Evolutionary conservation across 345 rosid species (phyloP).

Genomic region (Mallotus nudiflorus): DNA sequence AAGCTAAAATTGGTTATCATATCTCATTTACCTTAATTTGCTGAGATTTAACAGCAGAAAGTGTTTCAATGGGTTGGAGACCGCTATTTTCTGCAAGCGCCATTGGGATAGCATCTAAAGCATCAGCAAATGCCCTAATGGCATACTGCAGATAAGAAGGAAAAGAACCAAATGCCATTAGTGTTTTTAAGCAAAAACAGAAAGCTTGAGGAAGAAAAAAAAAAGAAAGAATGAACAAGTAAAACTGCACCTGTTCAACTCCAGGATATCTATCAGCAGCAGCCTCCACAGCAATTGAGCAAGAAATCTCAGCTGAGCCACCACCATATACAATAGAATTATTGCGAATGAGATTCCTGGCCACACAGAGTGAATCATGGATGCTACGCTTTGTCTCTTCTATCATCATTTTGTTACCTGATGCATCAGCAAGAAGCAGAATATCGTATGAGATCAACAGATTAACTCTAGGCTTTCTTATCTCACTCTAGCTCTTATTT

Average conservation of each 20-base stretch:
- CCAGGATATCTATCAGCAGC: slow-evolving; percentile 93
- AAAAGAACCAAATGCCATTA: not conserved
- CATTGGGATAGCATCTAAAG: slow-evolving; percentile 83
- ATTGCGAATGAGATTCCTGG: slow-evolving; percentile 91
- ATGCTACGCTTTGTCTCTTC: slow-evolving; percentile 98
- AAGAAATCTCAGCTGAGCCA: slow-evolving; percentile 91
- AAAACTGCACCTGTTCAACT: slow-evolving; percentile 72
- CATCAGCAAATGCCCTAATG: slow-evolving; percentile 90
- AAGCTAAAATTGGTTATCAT: not conserved
- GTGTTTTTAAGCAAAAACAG: not conserved
- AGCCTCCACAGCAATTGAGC: slow-evolving; percentile 86
- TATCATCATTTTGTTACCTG: slow-evolving; percentile 96
- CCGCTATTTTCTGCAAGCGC: slow-evolving; percentile 99
- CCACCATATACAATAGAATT: slow-evolving; percentile 96
- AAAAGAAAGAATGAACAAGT: not conserved
- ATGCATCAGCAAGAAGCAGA: slow-evolving; percentile 24
- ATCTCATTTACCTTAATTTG: slow-evolving; percentile 64
- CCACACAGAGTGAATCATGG: slow-evolving; percentile 93
- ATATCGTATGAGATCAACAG: slow-evolving; percentile 11
- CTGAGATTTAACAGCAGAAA: slow-evolving; percentile 91
- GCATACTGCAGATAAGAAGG: slow-evolving; percentile 76
- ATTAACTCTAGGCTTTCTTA: not conserved
- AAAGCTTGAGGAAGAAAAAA: not conserved
- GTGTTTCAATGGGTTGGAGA: slow-evolving; percentile 88
- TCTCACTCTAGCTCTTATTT: not conserved